Conservation (phyloP, 176 grass and related monocot species). For the Carex parvula region DNA sequence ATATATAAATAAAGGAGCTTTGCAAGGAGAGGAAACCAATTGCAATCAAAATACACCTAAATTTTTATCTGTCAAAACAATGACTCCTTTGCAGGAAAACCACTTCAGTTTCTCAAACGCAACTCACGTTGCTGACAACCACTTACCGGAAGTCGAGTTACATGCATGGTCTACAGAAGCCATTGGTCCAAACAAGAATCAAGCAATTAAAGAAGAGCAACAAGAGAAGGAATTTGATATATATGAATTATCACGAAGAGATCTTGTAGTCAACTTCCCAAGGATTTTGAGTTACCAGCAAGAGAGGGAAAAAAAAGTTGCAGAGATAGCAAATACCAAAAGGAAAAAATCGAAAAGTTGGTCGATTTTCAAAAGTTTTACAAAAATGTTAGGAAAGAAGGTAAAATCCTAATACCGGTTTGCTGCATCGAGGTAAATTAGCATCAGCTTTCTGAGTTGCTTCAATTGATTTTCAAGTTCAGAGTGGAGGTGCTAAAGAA, state of each 20-base stretch:
- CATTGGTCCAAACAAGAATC: background rate
- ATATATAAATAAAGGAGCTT: background rate
- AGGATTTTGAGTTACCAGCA: background rate
- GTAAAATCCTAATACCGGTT: background rate
- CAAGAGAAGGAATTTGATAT: background rate
- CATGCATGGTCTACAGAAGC: background rate
- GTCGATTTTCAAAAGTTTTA: background rate
- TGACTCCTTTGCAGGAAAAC: background rate
- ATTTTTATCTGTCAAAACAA: background rate
- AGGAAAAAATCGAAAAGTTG: background rate
- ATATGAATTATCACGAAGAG: slow-evolving; percentile 4
- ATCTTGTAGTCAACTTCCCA: slow-evolving; percentile 6
- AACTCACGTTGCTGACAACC: background rate
- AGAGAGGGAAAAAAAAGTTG: background rate
- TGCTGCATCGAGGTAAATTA: background rate
- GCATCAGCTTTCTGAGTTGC: background rate
- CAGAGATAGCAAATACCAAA: background rate
- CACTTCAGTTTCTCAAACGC: slow-evolving; percentile 22
- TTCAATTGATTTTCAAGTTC: background rate
- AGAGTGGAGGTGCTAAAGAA: background rate
- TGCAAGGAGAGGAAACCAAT: background rate
- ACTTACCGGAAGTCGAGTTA: background rate
- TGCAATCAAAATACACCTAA: background rate
- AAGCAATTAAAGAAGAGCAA: background rate
- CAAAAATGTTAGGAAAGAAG: slow-evolving; percentile 7